Evolutionary conservation across 768 basidiomycete genomes (phyloP).

Genomic region (Mycena crocata): DNA sequence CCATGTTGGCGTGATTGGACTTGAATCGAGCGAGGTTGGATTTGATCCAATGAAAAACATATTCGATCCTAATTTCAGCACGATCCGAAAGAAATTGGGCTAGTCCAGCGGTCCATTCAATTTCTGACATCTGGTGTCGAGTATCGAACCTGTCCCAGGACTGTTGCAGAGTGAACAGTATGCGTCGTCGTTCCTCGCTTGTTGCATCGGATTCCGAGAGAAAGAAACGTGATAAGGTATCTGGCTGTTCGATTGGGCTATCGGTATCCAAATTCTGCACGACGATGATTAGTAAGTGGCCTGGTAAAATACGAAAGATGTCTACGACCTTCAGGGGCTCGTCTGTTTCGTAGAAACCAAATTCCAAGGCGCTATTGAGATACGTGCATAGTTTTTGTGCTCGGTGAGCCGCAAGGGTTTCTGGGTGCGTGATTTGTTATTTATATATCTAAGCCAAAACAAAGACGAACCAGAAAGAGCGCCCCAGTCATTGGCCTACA

Average conservation of each 20-base stretch:
- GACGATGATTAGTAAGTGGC: background rate
- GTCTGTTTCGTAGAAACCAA: constrained; percentile 57
- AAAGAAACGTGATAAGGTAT: constrained; percentile 50
- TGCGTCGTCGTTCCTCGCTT: constrained; percentile 30
- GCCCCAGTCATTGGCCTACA: constrained; percentile 72
- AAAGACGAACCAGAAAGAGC: constrained; percentile 64
- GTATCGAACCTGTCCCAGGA: constrained; percentile 46
- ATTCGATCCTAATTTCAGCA: constrained; percentile 54
- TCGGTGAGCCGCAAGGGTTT: constrained; percentile 61
- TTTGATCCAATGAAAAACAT: constrained; percentile 63
- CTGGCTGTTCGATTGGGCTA: constrained; percentile 47
- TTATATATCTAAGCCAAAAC: no score
- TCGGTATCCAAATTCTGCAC: constrained; percentile 65
- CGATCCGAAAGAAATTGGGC: constrained; percentile 50
- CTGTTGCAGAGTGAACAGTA: constrained; percentile 35
- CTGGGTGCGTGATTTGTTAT: no score
- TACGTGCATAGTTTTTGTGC: constrained; percentile 53
- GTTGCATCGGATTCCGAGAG: constrained; percentile 30
- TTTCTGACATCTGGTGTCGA: constrained; percentile 53
- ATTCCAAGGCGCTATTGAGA: constrained; percentile 60
- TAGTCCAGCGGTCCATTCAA: constrained; percentile 54
- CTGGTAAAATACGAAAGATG: background rate
- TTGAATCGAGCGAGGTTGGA: constrained; percentile 62
- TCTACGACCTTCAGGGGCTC: constrained; percentile 62
- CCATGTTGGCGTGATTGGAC: constrained; percentile 55